phyloP scores from a whole-genome alignment of 2,329 filamentous ascomycete species.

The Fusarium luffae region DNA sequence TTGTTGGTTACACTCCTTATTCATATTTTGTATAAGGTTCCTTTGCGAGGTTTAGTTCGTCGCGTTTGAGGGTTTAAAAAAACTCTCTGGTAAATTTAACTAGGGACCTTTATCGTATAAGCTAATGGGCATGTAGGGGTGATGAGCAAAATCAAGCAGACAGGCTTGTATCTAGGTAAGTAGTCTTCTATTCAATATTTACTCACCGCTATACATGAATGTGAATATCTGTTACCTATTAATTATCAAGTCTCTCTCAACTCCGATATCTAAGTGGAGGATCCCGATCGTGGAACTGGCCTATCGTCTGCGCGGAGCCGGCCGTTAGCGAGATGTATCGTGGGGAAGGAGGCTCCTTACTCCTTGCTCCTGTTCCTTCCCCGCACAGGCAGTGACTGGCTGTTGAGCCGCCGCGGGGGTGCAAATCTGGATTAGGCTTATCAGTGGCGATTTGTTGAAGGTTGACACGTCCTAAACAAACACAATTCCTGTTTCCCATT shows the following conservation, averaged over 20 bases:
- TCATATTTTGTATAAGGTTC: not conserved
- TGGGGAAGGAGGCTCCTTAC: slow-evolving; percentile 33
- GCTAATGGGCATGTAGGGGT: not conserved
- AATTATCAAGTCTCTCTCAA: slow-evolving; percentile 24
- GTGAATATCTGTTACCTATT: not conserved
- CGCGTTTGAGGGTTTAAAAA: not conserved
- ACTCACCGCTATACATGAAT: not conserved
- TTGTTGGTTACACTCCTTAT: not conserved
- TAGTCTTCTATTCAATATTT: not conserved
- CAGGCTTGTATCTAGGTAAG: not conserved
- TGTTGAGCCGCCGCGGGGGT: slow-evolving; percentile 23
- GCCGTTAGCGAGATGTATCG: slow-evolving; percentile 42
- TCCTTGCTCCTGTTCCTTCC: slow-evolving; percentile 26
- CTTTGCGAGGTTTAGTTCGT: not conserved
- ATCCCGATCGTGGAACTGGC: slow-evolving; percentile 44
- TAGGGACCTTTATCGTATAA: not conserved
- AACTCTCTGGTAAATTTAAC: not conserved
- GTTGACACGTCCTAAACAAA: slow-evolving; percentile 24
- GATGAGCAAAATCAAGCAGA: not conserved
- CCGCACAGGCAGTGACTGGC: slow-evolving; percentile 26
- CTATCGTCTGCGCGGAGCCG: slow-evolving; percentile 48
- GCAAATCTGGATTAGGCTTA: slow-evolving; percentile 40
- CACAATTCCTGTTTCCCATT: slow-evolving; percentile 24
- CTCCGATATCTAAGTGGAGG: slow-evolving; percentile 44
- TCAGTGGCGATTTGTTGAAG: slow-evolving; percentile 38